Evolutionary conservation across 768 basidiomycete species (phyloP).

Genomic region (Russula earlei): DNA sequence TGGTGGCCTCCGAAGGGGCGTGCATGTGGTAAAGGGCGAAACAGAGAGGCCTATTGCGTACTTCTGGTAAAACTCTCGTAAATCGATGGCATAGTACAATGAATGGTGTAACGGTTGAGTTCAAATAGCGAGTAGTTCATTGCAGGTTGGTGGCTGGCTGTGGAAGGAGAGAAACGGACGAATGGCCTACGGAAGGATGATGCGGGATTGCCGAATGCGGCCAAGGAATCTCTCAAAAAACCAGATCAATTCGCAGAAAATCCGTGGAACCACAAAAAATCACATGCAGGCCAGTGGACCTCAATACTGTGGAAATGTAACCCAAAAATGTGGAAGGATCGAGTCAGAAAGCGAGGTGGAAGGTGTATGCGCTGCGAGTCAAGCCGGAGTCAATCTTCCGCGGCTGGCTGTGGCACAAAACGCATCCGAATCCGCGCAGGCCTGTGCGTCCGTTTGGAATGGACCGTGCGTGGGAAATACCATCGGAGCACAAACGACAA

Average conservation of each 20-base stretch:
- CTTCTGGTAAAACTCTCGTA: not conserved
- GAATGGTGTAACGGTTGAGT: not conserved
- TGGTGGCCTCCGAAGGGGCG: too few species aligned
- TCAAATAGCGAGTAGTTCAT: not conserved
- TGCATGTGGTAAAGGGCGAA: too few species aligned
- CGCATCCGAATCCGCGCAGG: constrained; percentile 19
- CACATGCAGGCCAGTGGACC: not conserved
- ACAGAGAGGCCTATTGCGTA: too few species aligned
- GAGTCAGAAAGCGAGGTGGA: constrained; percentile 1
- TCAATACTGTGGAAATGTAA: not conserved
- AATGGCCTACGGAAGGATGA: not conserved
- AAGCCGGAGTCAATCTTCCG: constrained; percentile 16
- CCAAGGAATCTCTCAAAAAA: constrained; percentile 1
- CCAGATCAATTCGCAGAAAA: constrained; percentile 9
- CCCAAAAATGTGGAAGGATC: not conserved
- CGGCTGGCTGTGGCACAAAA: constrained; percentile 20
- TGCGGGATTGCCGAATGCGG: not conserved
- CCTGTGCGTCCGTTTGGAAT: constrained; percentile 13
- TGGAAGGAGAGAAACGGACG: not conserved
- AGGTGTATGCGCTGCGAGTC: constrained; percentile 3
- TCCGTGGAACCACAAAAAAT: not conserved
- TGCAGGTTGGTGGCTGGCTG: not conserved
- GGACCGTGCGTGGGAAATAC: constrained; percentile 20
- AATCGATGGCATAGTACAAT: not conserved
- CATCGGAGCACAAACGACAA: constrained; percentile 21